A percentile compares a stretch with the other conserved stretches of the same genome.
Evolutionary conservation across 768 basidiomycete genomes (phyloP).

Genomic region (Mycena leptocephala): DNA sequence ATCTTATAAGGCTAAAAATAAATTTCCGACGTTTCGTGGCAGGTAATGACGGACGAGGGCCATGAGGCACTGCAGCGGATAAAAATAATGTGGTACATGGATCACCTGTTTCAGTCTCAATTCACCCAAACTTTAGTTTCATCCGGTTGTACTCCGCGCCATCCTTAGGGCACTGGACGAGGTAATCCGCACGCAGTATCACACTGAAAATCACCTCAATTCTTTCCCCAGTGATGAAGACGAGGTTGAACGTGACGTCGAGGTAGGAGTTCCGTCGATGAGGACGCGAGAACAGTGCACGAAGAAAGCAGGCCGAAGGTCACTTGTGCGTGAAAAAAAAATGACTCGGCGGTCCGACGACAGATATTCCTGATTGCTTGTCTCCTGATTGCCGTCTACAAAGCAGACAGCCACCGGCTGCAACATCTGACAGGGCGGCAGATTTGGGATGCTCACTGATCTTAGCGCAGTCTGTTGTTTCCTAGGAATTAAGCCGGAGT

Average conservation of each 20-base stretch:
- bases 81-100: constrained; percentile 8
- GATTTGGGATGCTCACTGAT: constrained; percentile 10
- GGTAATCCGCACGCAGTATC: constrained; percentile 17
- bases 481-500: constrained; percentile 16
- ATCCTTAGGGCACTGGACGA: constrained; percentile 7
- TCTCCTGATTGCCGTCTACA: constrained; percentile 14
- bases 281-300: constrained; percentile 9
- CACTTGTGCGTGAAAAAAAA: neutral
- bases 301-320: constrained; percentile 11
- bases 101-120: constrained; percentile 19
- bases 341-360: constrained; percentile 17
- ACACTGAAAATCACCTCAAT: constrained; percentile 15
- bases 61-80: constrained; percentile 14
- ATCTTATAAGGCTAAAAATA: constrained; percentile 1
- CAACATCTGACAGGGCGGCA: constrained; percentile 16
- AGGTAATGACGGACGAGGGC: constrained; percentile 4
- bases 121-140: constrained; percentile 12
- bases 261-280: constrained; percentile 1
- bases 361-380: neutral
- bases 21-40: constrained; percentile 1
- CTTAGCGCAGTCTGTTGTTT: constrained; percentile 8
- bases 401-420: constrained; percentile 8
- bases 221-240: constrained; percentile 16
- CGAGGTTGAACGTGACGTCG: neutral
- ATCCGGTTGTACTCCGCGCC: constrained; percentile 15